Evolutionary conservation across 202 grass and related monocot genomes (phyloP).

Genomic region (Schoenoplectus tabernaemontani): DNA sequence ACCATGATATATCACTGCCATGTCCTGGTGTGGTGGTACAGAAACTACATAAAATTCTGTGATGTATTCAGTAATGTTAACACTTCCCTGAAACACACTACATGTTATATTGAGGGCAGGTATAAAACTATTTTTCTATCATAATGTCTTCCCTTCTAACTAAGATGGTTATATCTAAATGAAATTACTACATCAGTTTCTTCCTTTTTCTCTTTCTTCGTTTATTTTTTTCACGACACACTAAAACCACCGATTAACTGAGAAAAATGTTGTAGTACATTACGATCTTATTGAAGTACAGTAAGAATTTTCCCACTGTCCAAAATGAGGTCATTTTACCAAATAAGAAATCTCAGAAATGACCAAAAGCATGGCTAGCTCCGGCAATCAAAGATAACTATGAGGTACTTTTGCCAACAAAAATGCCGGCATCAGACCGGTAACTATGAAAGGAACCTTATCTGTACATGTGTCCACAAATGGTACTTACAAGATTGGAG

Average conservation of each 20-base stretch:
- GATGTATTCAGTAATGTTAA: neutral
- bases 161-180: neutral
- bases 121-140: neutral
- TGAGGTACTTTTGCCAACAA: neutral
- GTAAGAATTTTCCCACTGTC: too few species aligned
- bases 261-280: too few species aligned
- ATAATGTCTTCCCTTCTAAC: neutral
- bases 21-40: neutral
- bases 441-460: neutral
- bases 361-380: neutral
- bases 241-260: neutral
- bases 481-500: slow-evolving; percentile 79
- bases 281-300: too few species aligned
- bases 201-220: neutral
- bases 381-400: neutral
- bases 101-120: neutral
- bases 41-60: neutral
- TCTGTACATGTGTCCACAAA: neutral
- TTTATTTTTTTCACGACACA: neutral
- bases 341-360: slow-evolving; percentile 1
- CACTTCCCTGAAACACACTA: neutral
- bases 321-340: neutral
- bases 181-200: neutral
- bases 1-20: neutral
- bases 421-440: neutral